A percentile compares a stretch with the other conserved stretches of the same genome.
These are phyloP conservation scores for Pichia occidentalis DNA, from an alignment of 805 yeast genomes.

Conservation along the genomic window DNA sequence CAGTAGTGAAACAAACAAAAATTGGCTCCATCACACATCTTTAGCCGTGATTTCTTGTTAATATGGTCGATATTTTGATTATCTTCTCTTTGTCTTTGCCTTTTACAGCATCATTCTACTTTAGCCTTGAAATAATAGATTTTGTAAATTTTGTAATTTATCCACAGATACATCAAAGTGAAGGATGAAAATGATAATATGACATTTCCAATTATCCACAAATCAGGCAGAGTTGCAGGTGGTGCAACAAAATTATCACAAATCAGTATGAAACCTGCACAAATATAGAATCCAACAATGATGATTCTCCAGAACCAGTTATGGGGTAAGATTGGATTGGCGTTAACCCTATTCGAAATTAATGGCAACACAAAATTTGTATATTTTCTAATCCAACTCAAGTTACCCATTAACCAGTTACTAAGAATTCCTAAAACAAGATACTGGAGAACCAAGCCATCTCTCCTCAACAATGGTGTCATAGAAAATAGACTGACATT, in stretches of 20 bases:
- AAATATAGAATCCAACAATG: conserved; percentile 47
- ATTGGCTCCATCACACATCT: too few relatives aligned
- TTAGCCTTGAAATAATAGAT: conserved; percentile 19
- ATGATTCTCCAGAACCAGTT: conserved; percentile 42
- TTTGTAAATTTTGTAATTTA: conserved; percentile 44
- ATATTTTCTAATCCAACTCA: conserved; percentile 45
- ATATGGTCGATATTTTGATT: too few relatives aligned
- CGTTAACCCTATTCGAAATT: conserved; percentile 22
- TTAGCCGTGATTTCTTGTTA: too few relatives aligned
- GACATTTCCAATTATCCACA: conserved; percentile 78
- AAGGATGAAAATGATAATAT: conserved; percentile 72
- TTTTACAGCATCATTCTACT: conserved; percentile 12
- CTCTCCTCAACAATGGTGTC: conserved; percentile 80
- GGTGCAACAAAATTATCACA: conserved; percentile 47
- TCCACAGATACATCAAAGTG: conserved; percentile 76
- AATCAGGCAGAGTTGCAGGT: conserved; percentile 65
- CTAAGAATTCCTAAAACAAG: conserved; percentile 51
- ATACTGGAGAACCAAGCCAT: conserved; percentile 69
- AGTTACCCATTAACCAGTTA: conserved; percentile 74
- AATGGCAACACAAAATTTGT: conserved; percentile 19
- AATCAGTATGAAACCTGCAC: conserved; percentile 44
- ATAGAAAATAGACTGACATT: conserved; percentile 80
- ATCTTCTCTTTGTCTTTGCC: neutral
- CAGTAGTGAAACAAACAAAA: too few relatives aligned
- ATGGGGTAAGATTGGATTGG: conserved; percentile 40